Conservation (phyloP, 371 early-diverging fungal genomes). For the Mortierella sp. region DNA sequence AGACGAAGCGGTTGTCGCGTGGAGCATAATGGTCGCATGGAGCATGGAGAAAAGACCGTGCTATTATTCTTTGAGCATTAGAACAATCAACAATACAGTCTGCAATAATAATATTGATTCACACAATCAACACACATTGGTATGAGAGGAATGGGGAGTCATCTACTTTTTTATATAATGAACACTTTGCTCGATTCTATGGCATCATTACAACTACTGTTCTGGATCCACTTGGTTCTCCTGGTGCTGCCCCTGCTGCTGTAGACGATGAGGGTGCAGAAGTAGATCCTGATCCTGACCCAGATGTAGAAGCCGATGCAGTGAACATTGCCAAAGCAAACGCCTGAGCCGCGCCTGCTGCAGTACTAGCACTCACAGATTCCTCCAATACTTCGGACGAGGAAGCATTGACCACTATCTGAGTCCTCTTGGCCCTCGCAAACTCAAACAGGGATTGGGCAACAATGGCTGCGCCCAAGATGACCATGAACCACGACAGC, state of each 20-base stretch:
- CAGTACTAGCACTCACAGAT: conserved; percentile 16
- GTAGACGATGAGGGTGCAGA: neutral
- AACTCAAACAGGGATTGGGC: conserved; percentile 68
- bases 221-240: conserved; percentile 2
- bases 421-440: conserved; percentile 64
- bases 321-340: conserved; percentile 6
- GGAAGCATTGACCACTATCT: conserved; percentile 59
- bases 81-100: neutral
- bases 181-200: neutral
- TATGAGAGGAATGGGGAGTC: too few species aligned
- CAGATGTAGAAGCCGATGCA: neutral
- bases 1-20: conserved; percentile 71
- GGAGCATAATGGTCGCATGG: conserved; percentile 19
- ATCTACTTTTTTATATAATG: neutral
- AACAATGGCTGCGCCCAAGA: conserved; percentile 72
- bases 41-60: too few species aligned
- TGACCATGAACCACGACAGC: conserved; percentile 64
- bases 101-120: too few species aligned
- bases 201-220: conserved; percentile 4
- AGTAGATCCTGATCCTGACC: conserved; percentile 3
- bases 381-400: conserved; percentile 16
- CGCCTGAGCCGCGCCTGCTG: conserved; percentile 19
- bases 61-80: neutral
- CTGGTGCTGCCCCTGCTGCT: neutral
- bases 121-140: too few species aligned